These are phyloP conservation scores for Sonneratia caseolaris DNA, from an alignment of 345 rosid genomes.

Conservation along the genomic window DNA sequence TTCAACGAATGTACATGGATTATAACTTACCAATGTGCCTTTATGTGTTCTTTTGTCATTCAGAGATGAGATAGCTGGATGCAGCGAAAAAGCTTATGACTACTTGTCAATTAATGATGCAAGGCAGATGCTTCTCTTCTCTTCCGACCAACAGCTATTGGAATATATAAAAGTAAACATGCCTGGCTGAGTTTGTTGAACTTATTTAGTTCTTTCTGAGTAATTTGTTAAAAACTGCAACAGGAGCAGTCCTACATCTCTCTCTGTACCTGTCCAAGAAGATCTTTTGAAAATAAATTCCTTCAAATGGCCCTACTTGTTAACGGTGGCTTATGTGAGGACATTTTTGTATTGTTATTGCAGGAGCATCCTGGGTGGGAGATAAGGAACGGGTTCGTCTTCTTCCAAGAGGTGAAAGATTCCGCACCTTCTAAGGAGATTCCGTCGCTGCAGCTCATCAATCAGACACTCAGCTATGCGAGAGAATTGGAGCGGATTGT, in stretches of 20 bases:
- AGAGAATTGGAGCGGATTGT: slow-evolving; percentile 97
- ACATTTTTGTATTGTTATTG: slow-evolving; percentile 3
- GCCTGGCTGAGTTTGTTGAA: background rate
- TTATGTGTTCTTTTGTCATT: background rate
- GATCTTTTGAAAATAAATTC: background rate
- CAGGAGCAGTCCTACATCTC: background rate
- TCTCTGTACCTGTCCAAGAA: background rate
- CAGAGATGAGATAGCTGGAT: slow-evolving; percentile 97
- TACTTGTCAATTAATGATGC: slow-evolving; percentile 68
- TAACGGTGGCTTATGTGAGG: background rate
- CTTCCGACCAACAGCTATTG: slow-evolving; percentile 64
- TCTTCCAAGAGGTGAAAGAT: slow-evolving; percentile 87
- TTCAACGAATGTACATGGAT: background rate
- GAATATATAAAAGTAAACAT: slow-evolving; percentile 54
- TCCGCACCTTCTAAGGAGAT: slow-evolving; percentile 84
- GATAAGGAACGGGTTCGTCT: slow-evolving; percentile 53
- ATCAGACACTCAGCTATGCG: slow-evolving; percentile 92
- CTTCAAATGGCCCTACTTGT: background rate
- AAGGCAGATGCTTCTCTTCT: slow-evolving; percentile 57
- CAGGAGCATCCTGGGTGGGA: slow-evolving; percentile 98
- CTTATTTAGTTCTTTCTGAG: background rate
- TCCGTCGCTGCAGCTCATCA: slow-evolving; percentile 92
- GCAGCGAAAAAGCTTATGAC: slow-evolving; percentile 98
- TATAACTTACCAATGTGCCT: background rate
- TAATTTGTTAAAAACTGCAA: background rate